phyloP scores from a whole-genome alignment of 306 rosid species.

The Cucurbita moschata region DNA sequence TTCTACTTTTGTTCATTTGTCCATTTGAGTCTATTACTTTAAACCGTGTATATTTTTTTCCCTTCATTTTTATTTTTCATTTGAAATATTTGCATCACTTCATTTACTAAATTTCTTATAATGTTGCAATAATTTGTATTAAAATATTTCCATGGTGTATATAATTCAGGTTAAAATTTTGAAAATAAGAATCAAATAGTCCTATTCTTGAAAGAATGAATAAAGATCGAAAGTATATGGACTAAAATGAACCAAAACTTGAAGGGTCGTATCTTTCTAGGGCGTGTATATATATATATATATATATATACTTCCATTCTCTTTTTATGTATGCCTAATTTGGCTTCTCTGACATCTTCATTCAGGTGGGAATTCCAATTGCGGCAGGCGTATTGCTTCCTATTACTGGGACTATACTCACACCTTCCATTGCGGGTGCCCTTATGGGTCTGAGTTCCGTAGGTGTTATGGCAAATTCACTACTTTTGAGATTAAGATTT shows the following conservation, averaged over 20 bases:
- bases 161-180: background rate
- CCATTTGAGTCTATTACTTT: too few species aligned
- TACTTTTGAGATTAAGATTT: conserved; percentile 58
- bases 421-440: conserved; percentile 96
- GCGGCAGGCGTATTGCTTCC: conserved; percentile 90
- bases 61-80: background rate
- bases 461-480: conserved; percentile 80
- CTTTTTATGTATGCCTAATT: background rate
- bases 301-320: too few species aligned
- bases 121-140: background rate
- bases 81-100: background rate
- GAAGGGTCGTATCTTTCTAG: background rate
- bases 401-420: conserved; percentile 64
- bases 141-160: too few species aligned
- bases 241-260: too few species aligned
- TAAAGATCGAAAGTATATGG: background rate
- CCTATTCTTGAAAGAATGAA: too few species aligned
- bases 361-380: conserved; percentile 90
- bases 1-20: too few species aligned
- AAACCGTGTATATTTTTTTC: background rate
- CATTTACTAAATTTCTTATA: background rate
- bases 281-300: too few species aligned
- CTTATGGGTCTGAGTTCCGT: conserved; percentile 86
- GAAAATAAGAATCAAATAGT: too few species aligned
- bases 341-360: background rate